Evolutionary conservation across 2,329 filamentous ascomycete species (phyloP).

Genomic region (Ustulina deusta): DNA sequence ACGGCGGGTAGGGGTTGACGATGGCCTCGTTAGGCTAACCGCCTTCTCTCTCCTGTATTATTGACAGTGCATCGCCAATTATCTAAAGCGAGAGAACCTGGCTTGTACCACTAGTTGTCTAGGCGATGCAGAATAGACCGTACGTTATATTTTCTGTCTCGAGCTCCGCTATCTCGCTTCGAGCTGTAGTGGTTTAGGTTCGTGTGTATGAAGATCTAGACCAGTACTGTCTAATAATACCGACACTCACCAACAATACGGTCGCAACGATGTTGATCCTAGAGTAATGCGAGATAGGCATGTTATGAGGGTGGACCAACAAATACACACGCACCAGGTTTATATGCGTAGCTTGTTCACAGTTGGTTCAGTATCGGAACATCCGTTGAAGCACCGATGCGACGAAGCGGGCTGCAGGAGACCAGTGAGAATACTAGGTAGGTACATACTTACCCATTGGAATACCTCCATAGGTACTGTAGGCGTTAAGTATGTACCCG

Average conservation of each 20-base stretch:
- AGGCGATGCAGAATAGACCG: slow-evolving; percentile 2
- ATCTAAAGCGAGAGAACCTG: slow-evolving; percentile 9
- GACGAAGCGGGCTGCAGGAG: too few relatives aligned
- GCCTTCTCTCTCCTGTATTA: slow-evolving; percentile 8
- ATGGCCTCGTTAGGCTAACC: neutral
- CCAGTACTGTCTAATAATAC: neutral
- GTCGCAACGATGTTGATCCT: neutral
- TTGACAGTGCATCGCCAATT: slow-evolving; percentile 1
- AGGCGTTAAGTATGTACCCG: too few relatives aligned
- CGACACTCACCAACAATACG: neutral
- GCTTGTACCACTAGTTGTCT: slow-evolving; percentile 12
- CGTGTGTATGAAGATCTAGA: slow-evolving; percentile 10
- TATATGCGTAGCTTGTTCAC: neutral
- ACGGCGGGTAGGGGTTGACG: slow-evolving; percentile 1
- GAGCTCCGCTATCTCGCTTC: neutral
- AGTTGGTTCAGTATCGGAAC: slow-evolving; percentile 10
- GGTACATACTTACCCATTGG: too few relatives aligned
- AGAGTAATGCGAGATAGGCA: neutral
- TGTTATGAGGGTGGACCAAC: too few relatives aligned
- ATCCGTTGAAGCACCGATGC: slow-evolving; percentile 6
- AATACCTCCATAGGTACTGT: too few relatives aligned
- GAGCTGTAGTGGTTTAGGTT: neutral
- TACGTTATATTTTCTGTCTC: slow-evolving; percentile 1
- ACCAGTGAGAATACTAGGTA: too few relatives aligned
- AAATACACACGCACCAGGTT: too few relatives aligned